Percentiles rank a stretch among this genome's conserved stretches.
These are phyloP conservation scores for Globisporangium solare DNA, from an alignment of 352 stramenopile species.

Conservation along the genomic window DNA sequence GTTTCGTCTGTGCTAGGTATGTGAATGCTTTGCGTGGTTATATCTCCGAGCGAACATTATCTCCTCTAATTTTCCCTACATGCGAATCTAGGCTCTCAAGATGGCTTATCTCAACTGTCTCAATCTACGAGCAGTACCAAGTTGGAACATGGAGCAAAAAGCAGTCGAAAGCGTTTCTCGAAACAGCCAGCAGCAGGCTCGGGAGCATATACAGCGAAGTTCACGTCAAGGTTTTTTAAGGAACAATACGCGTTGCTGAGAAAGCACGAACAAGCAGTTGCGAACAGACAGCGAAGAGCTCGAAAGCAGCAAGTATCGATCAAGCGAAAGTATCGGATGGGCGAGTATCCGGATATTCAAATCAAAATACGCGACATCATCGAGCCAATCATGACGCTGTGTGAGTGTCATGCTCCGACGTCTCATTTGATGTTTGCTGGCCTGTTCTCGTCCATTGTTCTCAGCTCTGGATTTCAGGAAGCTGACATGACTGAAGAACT, in stretches of 20 bases:
- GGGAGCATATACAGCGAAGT: neutral
- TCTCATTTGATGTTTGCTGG: conserved; percentile 37
- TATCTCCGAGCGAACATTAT: neutral
- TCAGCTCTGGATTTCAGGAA: conserved; percentile 26
- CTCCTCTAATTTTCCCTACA: neutral
- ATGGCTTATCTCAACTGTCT: conserved; percentile 5
- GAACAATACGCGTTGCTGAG: conserved; percentile 49
- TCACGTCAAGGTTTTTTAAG: conserved; percentile 55
- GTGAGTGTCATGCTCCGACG: conserved; percentile 38
- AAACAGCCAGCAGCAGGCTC: conserved; percentile 15
- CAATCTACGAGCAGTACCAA: neutral
- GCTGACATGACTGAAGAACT: neutral
- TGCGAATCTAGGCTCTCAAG: conserved; percentile 2
- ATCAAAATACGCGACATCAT: conserved; percentile 68
- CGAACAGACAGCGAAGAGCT: conserved; percentile 40
- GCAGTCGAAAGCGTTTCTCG: conserved; percentile 21
- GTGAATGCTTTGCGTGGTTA: neutral
- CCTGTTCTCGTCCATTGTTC: conserved; percentile 42
- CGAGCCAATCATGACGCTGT: conserved; percentile 58
- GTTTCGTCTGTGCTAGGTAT: conserved; percentile 23
- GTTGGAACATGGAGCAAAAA: neutral
- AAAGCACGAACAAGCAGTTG: conserved; percentile 47
- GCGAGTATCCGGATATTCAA: conserved; percentile 78
- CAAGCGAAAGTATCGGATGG: conserved; percentile 58
- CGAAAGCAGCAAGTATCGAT: conserved; percentile 55